Base-by-base conservation (phyloP, 768 basidiomycete genomes). In the Amanita subjunquillea region DNA sequence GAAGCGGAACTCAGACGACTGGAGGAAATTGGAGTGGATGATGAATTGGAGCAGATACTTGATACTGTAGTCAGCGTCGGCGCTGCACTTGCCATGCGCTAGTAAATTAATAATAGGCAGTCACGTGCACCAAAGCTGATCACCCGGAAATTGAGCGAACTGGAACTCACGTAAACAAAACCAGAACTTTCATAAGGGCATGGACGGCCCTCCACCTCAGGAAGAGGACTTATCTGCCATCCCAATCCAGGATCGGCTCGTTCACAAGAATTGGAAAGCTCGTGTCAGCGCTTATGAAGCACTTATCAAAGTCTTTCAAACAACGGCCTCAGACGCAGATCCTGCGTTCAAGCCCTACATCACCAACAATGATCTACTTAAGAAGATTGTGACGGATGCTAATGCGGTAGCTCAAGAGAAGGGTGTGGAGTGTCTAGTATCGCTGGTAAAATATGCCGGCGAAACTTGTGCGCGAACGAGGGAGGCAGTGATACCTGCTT, bases 231-330 rank as follows among this genome's bases (percentile, higher is more conserved):
- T 94, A 66, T 83, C 83, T 41, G 63, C 75, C 27, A 76, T 97
- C 48, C 72, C 90, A 20, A 77, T 96, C 44, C 68, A 79, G 10
- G 91, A 95, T 58, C 69, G 94, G 42, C 83, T 95, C 52, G 71
- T 80, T 5, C 91, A 97, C 75, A 98, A 97, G 78, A 95, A 95
- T 66, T 99, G 96, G 96, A 98, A 98, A 70, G 96, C 96, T 54
- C 85, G 96, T 59, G 81, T 95, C 61, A 91, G 82, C 66, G 96
- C 81, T 56, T 99, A 98, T 67, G 88, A 91, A 63, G 69, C 85
- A 20, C 80, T 98, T 57, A 80, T 86, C 72, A 85, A 87, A 69
- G 83, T 79, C 54, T 96, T 96, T 66, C 82, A 84, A 62, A 85
- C 81, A 41, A 92, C 93, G 46, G 86, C 86, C 59, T 92, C 91